A percentile compares a stretch with the other conserved stretches of the same genome.
Conservation (phyloP, 352 stramenopile genomes). For the Globisporangium echinulatum region DNA sequence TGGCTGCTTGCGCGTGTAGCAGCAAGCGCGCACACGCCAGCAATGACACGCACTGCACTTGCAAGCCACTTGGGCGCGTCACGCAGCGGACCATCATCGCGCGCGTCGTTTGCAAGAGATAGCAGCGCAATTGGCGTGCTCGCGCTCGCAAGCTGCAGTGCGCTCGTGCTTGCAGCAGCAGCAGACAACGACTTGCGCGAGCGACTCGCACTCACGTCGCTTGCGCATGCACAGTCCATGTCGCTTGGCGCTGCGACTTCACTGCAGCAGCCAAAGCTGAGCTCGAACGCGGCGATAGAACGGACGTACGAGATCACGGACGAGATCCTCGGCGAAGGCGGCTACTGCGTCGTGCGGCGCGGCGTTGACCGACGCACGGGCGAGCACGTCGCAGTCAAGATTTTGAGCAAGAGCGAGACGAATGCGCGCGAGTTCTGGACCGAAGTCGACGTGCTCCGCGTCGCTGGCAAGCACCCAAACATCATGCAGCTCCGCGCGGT, state of each 20-base stretch:
- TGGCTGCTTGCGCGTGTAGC: conserved; percentile 1
- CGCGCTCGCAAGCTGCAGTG: conserved; percentile 1
- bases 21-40: background rate
- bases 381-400: conserved; percentile 74
- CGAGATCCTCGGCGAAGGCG: conserved; percentile 76
- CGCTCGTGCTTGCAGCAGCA: conserved; percentile 4
- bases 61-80: background rate
- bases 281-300: conserved; percentile 29
- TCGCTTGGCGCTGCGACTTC: background rate
- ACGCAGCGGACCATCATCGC: background rate
- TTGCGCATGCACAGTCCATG: conserved; percentile 1
- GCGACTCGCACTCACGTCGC: background rate
- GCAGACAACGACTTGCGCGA: conserved; percentile 1
- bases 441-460: conserved; percentile 71
- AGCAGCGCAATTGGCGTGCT: conserved; percentile 1
- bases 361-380: conserved; percentile 54
- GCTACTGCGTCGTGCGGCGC: conserved; percentile 76
- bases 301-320: conserved; percentile 72
- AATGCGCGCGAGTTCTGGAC: conserved; percentile 78
- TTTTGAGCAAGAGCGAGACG: conserved; percentile 72
- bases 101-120: background rate
- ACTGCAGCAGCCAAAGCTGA: conserved; percentile 1
- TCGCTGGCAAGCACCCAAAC: conserved; percentile 65
- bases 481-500: conserved; percentile 73
- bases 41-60: background rate